Conservation (phyloP, 192 early-diverging fungal species). For the Glomus cerebriforme region DNA sequence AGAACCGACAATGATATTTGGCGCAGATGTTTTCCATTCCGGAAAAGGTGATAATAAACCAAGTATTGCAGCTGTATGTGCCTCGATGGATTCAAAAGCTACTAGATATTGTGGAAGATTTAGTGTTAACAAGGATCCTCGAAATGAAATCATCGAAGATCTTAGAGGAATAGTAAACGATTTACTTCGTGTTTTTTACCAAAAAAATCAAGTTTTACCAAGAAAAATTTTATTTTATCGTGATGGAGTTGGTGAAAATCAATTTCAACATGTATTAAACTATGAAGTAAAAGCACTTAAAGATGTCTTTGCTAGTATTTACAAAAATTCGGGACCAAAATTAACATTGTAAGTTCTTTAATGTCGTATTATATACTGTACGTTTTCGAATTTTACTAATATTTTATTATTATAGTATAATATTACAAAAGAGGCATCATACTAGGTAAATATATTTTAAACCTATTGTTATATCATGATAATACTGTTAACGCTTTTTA, state of each 20-base stretch:
- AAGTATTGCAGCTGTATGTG: constrained; percentile 35
- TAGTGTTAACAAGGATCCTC: constrained; percentile 62
- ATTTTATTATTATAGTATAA: constrained; percentile 40
- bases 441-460: constrained; percentile 42
- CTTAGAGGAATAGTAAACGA: constrained; percentile 63
- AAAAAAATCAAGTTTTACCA: constrained; percentile 58
- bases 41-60: constrained; percentile 53
- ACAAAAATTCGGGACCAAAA: constrained; percentile 66
- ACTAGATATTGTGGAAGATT: constrained; percentile 56
- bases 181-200: constrained; percentile 62
- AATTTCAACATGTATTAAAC: constrained; percentile 44
- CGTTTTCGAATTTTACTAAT: not conserved
- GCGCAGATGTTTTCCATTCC: constrained; percentile 91
- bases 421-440: constrained; percentile 86
- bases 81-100: constrained; percentile 56
- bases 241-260: constrained; percentile 83
- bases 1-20: constrained; percentile 76
- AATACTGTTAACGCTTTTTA: not conserved
- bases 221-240: constrained; percentile 80
- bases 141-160: constrained; percentile 64
- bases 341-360: constrained; percentile 57
- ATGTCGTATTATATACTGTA: not conserved
- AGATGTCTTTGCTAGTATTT: constrained; percentile 58
- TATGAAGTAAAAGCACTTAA: constrained; percentile 10
- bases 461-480: not conserved